Base-by-base conservation (phyloP, 164 flowering plant species). In the Platanus orientalis region DNA sequence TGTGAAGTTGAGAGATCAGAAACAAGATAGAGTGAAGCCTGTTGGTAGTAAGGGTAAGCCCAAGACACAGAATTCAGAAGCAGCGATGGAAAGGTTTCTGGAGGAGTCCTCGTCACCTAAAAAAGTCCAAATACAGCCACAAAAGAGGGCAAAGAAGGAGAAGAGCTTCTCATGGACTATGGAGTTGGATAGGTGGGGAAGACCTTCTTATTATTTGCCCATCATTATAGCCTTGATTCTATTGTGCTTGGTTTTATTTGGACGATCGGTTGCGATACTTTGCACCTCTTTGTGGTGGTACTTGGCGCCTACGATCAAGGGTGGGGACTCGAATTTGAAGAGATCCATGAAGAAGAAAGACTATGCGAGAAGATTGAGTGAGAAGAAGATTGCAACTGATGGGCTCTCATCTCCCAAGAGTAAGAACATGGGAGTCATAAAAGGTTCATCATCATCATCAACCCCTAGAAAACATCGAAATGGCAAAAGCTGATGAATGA, bases 201-300 rank as follows among this genome's bases (percentile, higher is more conserved):
- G 65, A 63, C 76, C 77, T 29, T 45, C 49, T 1, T 72, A 44
- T 52, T 81, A 82, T 54, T 44, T 76, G 51, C 71, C 78, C 1
- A 71, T 62, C 11, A 47, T 61, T 10, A 1, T 83, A 23, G 26
- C 60, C 1, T 10, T 65, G 40, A 60, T 65, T 47, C 24, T 70
- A 1, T 28, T 65, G 30, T 65, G 65, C 26, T 54, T 70, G 57
- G 65, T 48, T 56, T 54, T 70, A 7, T 70, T 60, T 40, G 73
- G 73, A 20, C 21, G 64, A 26, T 54, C 69, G 7, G 60, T 70
- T 27, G 73, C 69, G 2, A 70, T 70, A 32, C 21, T 70, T 1
- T 65, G 69, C 34, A 59, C 68, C 14, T 58, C 69, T 30, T n/a
- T 60, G 2, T 54, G 49, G 42, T 70, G 73, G 73, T 70, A 65